Base-by-base conservation (phyloP, 1,139 yeast species). In the Pneumocystis jirovecii region DNA sequence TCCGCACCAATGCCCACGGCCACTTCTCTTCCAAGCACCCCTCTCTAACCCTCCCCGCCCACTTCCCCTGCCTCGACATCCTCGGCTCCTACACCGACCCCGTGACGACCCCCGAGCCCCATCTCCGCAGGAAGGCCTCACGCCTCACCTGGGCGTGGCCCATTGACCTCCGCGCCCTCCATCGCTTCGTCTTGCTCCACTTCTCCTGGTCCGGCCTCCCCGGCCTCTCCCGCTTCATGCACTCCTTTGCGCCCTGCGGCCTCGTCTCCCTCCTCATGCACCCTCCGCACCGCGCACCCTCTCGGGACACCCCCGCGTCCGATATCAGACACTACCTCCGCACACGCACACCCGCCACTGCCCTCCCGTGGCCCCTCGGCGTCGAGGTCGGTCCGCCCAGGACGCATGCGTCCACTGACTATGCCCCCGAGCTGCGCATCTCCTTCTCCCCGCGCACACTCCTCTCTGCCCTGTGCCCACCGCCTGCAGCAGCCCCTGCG, bases 41-140 rank as follows among this genome's bases (percentile, higher is more conserved):
- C n/a, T 61, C 61, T 1, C 56, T 69, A 15, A 60, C 35, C 1
- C 57, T 69, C 17, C 66, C 65, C 4, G 63, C 63, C 12, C 57
- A 61, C 8, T 70, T 70, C 61, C 71, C 71, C 3, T 45, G 61
- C 21, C 40, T 37, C 29, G 61, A 42, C 8, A 57, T 68, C 1
- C 50, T 65, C 15, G 31, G 62, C 12, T 45, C 62, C 10, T 69
- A 70, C 60, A 42, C 50, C n/a, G 17, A 42, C 4, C 71, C 71
- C 10, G 61, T 62, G n/a, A 67, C 68, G 37, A 61, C 65, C 2
- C 29, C 29, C 1, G 57, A 50, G 12, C 25, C 21, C 8, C 34
- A 25, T 1, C 10, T 50, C 21, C 34, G 31, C 19, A 29, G 21
- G 8, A 29, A 50, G 21, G 34, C 61, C 60, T 42, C 21, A 7